Evolutionary conservation across 768 basidiomycete genomes (phyloP), one percentile per base, ranked within the genome.

Genomic region (Lentinula lateritia): DNA sequence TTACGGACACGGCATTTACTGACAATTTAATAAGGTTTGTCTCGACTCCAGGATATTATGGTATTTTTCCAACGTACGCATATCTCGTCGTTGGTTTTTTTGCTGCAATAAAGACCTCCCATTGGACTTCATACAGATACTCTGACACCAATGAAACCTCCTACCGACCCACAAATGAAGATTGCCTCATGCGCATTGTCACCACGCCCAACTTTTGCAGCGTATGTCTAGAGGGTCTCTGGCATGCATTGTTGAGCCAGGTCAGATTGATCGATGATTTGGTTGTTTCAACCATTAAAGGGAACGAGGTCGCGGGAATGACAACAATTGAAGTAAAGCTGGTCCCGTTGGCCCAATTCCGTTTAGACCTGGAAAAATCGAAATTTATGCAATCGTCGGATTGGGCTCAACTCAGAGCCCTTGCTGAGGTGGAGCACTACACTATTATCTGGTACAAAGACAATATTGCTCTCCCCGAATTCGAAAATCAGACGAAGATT

Each of bases 91-190:
- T 28, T 28, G 28, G 28, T 28, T 28, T 4, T 4, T 28, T 28
- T 28, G 28, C 28, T 28, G 3, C 3, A 28, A 28, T 28, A 28
- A 28, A 28, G 28, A 28, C 28, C 28, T 28, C 28, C 28, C 28
- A 3, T 28, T 28, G 28, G 28, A 28, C 41, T 57, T 18, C 60
- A 28, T 5, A 18, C 63, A 90, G 89, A 18, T 91, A 80, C 68
- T 88, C 87, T 0, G 77, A 85, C 38, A 70, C 75, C 42, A 90
- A 92, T 66, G 70, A 71, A 56, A 91, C 88, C 0, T 80, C 82
- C 3, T 92, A 88, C 72, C 82, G 91, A n/a, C 91, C 91, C 3
- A 92, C 90, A 2, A 90, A 91, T 64, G 86, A 90, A 62, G 88
- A 86, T 70, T 92, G 91, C 69, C 83, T 92, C 52, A 92, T 93